Base-by-base conservation (phyloP, 1,284 basidiomycete species). In the Pulveroboletus sp. region DNA sequence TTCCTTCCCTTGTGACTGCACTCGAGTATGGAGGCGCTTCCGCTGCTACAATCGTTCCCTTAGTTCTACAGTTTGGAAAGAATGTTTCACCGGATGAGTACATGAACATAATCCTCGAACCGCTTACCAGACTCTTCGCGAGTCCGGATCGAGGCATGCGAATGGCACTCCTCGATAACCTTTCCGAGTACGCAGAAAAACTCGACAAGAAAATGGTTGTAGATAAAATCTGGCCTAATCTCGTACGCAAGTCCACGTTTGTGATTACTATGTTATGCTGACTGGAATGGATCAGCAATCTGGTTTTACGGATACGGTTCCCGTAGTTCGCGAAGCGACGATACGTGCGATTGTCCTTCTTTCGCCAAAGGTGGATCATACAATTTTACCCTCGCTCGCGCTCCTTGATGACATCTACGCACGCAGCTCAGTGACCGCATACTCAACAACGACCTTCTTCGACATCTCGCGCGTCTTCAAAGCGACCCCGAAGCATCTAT, bases 391-490 rank as follows among this genome's bases (percentile, higher is more conserved):
- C 33, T 49, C 14, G 25, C 17, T 14, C 25, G 2, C 18, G 17
- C 39, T 57, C n/a, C 45, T 31, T 40, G 26, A 53, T 44, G n/a
- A 47, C 26, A 29, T 45, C 26, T 12, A 24, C 3, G 7, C 6
- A 14, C 36, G 11, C 24, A 95, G 92, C 79, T 98, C 45, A 92
- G 81, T 48, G 94, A 98, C 62, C 88, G 96, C 1, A 87, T 98
- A 42, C 81, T 99, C 43, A 99, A 99, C 77, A 99, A 99, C 65
- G 97, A 99, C 59, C 85, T 99, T 29, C 83, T 99, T 2, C 89
- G 96, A 5, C 84, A 92, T 60, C 84, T 99, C 20, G 96, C 96
- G 2, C 93, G 93, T 65, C 91, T 93, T 74, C 97, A 99, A 77
- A 86, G 84, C 20, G 96, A 99, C 69, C 78, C 87, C 0, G 96